Percentiles rank a stretch among this genome's conserved stretches.
Evolutionary conservation across 2,329 filamentous ascomycete species (phyloP).

Genomic region (Apiospora rasikravindrae): DNA sequence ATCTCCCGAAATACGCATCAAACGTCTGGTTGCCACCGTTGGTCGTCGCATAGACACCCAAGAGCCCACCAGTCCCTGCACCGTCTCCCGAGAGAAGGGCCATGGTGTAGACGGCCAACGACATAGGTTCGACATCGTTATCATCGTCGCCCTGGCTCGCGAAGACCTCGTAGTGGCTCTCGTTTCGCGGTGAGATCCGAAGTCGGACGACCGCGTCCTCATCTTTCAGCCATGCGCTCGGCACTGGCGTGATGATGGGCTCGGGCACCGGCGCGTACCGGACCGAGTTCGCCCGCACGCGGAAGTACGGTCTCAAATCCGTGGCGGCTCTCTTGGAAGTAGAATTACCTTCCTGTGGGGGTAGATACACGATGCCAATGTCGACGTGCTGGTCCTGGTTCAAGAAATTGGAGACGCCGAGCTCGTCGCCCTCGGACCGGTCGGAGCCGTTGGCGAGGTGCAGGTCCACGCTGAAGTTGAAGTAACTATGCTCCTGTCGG

Average conservation of each 20-base stretch:
- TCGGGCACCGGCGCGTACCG: slow-evolving; percentile 27
- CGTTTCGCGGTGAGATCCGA: slow-evolving; percentile 35
- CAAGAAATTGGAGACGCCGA: slow-evolving; percentile 36
- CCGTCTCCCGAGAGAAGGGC: slow-evolving; percentile 40
- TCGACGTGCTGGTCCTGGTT: slow-evolving; percentile 36
- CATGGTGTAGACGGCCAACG: slow-evolving; percentile 35
- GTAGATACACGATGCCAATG: slow-evolving; percentile 30
- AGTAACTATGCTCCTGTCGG: slow-evolving; percentile 35
- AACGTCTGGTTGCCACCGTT: slow-evolving; percentile 32
- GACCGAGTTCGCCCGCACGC: slow-evolving; percentile 36
- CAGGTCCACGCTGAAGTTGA: slow-evolving; percentile 34
- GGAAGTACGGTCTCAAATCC: slow-evolving; percentile 30
- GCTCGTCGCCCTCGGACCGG: slow-evolving; percentile 28
- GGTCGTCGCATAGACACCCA: slow-evolving; percentile 44
- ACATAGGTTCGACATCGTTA: slow-evolving; percentile 22
- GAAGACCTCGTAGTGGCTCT: slow-evolving; percentile 37
- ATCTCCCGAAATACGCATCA: slow-evolving; percentile 36
- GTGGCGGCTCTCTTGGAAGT: not conserved
- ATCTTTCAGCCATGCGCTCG: slow-evolving; percentile 29
- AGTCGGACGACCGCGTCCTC: slow-evolving; percentile 32
- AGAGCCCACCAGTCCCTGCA: slow-evolving; percentile 38
- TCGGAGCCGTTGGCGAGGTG: slow-evolving; percentile 28
- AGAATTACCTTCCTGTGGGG: not conserved
- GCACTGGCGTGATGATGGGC: slow-evolving; percentile 29
- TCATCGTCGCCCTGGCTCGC: slow-evolving; percentile 25